Conservation (phyloP, 331 rosid genomes). For the Saraca asoca region DNA sequence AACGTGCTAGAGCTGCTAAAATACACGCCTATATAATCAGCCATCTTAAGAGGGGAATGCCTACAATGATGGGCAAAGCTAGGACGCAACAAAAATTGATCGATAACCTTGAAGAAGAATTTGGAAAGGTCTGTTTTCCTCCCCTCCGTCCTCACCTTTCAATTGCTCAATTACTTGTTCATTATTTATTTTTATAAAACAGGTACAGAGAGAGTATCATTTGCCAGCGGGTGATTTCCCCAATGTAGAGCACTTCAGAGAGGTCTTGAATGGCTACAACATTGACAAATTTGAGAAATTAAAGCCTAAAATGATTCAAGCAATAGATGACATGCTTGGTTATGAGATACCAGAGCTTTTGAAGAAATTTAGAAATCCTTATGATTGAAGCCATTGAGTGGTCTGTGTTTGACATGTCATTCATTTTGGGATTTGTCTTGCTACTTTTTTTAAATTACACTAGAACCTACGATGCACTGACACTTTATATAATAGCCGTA, state of each 20-base stretch:
- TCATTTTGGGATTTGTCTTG: too few species aligned
- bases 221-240: slow-evolving; percentile 81
- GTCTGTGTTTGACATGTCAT: too few species aligned
- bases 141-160: neutral
- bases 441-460: too few species aligned
- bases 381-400: slow-evolving; percentile 33
- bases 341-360: slow-evolving; percentile 77
- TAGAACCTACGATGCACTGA: too few species aligned
- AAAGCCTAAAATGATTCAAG: slow-evolving; percentile 86
- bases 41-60: slow-evolving; percentile 94
- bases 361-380: slow-evolving; percentile 81
- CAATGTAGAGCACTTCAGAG: slow-evolving; percentile 30
- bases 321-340: slow-evolving; percentile 70
- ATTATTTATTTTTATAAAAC: slow-evolving; percentile 21
- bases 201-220: slow-evolving; percentile 84
- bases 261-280: slow-evolving; percentile 63
- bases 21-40: slow-evolving; percentile 91
- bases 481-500: too few species aligned
- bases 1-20: slow-evolving; percentile 94
- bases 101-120: slow-evolving; percentile 74
- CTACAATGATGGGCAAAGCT: slow-evolving; percentile 80
- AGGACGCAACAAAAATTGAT: slow-evolving; percentile 71
- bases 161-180: slow-evolving; percentile 16
- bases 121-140: slow-evolving; percentile 55
- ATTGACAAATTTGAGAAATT: slow-evolving; percentile 79